These are phyloP conservation scores for Plicaturopsis crispa DNA, from an alignment of 768 basidiomycete genomes.

Conservation along the genomic window DNA sequence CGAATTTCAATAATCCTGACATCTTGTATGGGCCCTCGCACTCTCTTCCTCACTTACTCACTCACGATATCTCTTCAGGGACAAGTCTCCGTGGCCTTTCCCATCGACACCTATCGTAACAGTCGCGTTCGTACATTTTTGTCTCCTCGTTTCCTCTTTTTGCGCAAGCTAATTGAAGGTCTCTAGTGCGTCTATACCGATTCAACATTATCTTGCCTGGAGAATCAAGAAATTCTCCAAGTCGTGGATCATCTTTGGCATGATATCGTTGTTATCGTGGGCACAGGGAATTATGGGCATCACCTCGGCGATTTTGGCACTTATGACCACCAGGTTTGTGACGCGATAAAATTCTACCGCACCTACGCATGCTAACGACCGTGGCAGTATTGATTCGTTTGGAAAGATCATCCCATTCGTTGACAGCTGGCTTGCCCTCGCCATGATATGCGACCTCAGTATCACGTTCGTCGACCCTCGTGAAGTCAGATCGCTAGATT, in stretches of 20 bases:
- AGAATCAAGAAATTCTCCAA: constrained; percentile 18
- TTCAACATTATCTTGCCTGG: constrained; percentile 23
- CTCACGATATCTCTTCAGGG: too few species aligned
- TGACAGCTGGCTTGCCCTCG: constrained; percentile 21
- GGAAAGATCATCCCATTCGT: constrained; percentile 19
- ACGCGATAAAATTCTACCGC: too few species aligned
- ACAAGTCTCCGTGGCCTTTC: constrained; percentile 17
- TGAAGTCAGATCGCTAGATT: too few species aligned
- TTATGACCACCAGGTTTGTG: constrained; percentile 15
- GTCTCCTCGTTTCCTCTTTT: background rate
- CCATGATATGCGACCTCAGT: constrained; percentile 18
- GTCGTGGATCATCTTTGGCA: constrained; percentile 14
- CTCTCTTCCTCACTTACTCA: too few species aligned
- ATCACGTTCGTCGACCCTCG: constrained; percentile 22
- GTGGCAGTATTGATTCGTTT: constrained; percentile 19
- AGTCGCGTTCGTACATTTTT: constrained; percentile 13
- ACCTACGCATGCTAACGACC: too few species aligned
- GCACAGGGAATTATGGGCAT: constrained; percentile 19
- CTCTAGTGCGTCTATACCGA: constrained; percentile 22
- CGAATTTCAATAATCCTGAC: constrained; percentile 13
- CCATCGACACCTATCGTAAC: constrained; percentile 20
- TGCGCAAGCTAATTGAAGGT: constrained; percentile 1
- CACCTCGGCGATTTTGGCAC: constrained; percentile 15
- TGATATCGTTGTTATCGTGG: constrained; percentile 11
- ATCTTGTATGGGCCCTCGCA: too few species aligned